Evolutionary conservation across 2,329 filamentous ascomycete species (phyloP).

Genomic region (Hypoxylon sp.): DNA sequence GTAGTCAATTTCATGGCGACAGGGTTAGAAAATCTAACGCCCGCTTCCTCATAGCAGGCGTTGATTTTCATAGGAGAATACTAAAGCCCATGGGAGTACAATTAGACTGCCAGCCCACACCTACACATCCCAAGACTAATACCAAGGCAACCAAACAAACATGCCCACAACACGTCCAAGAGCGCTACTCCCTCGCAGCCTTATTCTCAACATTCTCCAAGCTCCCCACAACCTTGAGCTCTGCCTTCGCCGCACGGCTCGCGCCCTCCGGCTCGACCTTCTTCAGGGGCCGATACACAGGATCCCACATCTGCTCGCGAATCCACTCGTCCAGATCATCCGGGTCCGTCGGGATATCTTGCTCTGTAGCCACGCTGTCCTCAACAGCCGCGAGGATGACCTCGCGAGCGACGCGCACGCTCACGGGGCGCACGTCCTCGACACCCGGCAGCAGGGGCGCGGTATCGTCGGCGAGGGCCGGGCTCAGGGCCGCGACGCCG

Average conservation of each 20-base stretch:
- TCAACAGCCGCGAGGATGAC: slow-evolving; percentile 80
- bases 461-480: slow-evolving; percentile 74
- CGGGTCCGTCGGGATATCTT: slow-evolving; percentile 73
- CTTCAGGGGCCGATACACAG: slow-evolving; percentile 76
- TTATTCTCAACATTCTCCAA: slow-evolving; percentile 48
- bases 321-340: slow-evolving; percentile 79
- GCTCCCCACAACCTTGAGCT: slow-evolving; percentile 66
- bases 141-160: not conserved
- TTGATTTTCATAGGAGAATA: not conserved
- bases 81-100: not conserved
- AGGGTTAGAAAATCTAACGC: too few relatives aligned
- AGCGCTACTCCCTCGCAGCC: slow-evolving; percentile 19
- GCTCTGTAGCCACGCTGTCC: slow-evolving; percentile 76
- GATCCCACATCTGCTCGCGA: slow-evolving; percentile 83
- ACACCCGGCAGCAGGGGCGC: slow-evolving; percentile 83
- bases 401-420: slow-evolving; percentile 80
- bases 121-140: not conserved
- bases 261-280: slow-evolving; percentile 68
- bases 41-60: too few relatives aligned
- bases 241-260: slow-evolving; percentile 71
- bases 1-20: too few relatives aligned
- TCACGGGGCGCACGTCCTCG: slow-evolving; percentile 79
- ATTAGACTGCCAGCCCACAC: too few relatives aligned
- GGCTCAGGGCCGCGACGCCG: slow-evolving; percentile 79
- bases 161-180: not conserved